These are phyloP conservation scores for Cutaneotrichosporon mucoides DNA, from an alignment of 1,284 basidiomycete genomes.

Conservation along the genomic window DNA sequence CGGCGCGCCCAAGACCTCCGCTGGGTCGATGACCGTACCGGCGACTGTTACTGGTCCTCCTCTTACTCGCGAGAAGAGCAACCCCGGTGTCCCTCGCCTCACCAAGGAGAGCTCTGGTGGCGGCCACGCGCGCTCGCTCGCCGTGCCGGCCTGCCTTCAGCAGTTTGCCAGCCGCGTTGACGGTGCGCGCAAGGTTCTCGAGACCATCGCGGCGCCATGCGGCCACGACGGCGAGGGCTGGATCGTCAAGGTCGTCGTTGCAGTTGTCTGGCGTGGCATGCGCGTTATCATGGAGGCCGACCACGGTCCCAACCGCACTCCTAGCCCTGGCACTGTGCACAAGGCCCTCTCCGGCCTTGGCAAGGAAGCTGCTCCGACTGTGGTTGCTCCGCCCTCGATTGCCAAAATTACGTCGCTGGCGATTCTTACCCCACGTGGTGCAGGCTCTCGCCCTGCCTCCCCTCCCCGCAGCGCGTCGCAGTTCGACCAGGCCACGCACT, in stretches of 20 bases:
- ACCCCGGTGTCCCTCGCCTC: conserved; percentile 26
- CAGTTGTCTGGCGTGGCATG: conserved; percentile 49
- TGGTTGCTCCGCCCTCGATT: conserved; percentile 28
- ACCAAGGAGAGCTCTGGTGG: conserved; percentile 38
- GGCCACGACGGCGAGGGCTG: conserved; percentile 50
- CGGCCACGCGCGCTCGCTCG: conserved; percentile 30
- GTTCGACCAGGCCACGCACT: conserved; percentile 39
- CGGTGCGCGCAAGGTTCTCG: conserved; percentile 42
- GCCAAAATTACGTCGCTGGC: conserved; percentile 39
- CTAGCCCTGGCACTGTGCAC: conserved; percentile 39
- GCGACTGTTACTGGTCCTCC: conserved; percentile 18
- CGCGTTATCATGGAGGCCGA: conserved; percentile 41
- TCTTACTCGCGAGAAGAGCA: conserved; percentile 31
- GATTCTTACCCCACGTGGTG: conserved; percentile 35
- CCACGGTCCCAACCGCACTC: conserved; percentile 25
- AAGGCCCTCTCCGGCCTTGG: conserved; percentile 39
- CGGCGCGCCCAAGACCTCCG: conserved; percentile 33
- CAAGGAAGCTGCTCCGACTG: conserved; percentile 30
- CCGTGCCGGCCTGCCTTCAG: conserved; percentile 43
- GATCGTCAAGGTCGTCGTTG: conserved; percentile 48
- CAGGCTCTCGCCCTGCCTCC: conserved; percentile 42
- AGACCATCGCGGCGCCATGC: conserved; percentile 43
- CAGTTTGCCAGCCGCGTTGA: conserved; percentile 49
- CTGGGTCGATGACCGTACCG: conserved; percentile 36
- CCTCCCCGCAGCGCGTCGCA: conserved; percentile 33